Percentiles rank a stretch among this genome's conserved stretches.
These are phyloP conservation scores for Chaetomium sp. DNA, from an alignment of 2,329 filamentous ascomycete species.

Conservation along the genomic window DNA sequence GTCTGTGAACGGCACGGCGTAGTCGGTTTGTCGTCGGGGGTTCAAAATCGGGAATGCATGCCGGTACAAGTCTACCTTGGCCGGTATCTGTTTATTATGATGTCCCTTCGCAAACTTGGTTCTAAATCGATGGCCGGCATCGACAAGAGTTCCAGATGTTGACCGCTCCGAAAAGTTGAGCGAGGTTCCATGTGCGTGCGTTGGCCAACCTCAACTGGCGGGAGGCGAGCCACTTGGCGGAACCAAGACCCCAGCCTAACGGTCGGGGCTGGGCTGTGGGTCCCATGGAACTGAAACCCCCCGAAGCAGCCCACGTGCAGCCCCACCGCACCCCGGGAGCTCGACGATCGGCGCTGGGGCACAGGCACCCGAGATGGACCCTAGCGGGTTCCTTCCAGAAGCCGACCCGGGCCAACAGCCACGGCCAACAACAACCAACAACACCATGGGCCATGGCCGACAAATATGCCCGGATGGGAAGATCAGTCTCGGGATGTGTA, in stretches of 20 bases:
- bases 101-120: neutral
- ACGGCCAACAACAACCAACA: neutral
- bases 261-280: neutral
- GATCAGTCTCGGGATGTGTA: neutral
- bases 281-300: constrained; percentile 5
- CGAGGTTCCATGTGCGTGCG: neutral
- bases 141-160: neutral
- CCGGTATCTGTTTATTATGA: neutral
- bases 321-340: neutral
- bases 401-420: neutral
- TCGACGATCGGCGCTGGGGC: neutral
- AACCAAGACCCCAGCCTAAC: neutral
- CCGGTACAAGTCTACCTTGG: neutral
- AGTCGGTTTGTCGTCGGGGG: neutral
- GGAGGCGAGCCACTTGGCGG: neutral
- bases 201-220: neutral
- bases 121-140: neutral
- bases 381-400: neutral
- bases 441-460: neutral
- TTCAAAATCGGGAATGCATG: neutral
- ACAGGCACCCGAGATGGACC: neutral
- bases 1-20: neutral
- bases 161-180: neutral
- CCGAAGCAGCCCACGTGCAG: neutral
- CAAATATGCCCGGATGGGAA: neutral